Percentiles rank a stretch among this genome's conserved stretches.
These are phyloP conservation scores for Colletotrichum acutatum DNA, from an alignment of 2,329 filamentous ascomycete genomes.

Conservation along the genomic window DNA sequence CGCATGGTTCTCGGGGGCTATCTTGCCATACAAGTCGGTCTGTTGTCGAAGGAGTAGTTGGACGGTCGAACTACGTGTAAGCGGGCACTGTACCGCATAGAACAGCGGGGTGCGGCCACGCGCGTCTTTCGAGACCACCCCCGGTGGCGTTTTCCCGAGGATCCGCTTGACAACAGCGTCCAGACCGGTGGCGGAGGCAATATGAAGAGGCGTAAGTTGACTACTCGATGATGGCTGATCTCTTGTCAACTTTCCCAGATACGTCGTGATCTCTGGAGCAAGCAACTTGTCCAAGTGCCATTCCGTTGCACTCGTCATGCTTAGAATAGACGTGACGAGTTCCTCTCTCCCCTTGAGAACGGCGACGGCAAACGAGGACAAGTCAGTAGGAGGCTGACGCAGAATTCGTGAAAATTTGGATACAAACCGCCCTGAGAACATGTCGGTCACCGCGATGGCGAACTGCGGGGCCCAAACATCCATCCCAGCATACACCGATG, in stretches of 20 bases:
- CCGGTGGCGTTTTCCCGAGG: neutral
- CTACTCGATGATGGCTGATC: neutral
- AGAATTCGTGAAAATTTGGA: neutral
- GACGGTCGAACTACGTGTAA: neutral
- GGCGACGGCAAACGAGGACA: neutral
- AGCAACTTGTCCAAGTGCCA: too few species aligned
- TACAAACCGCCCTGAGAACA: neutral
- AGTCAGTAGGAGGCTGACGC: neutral
- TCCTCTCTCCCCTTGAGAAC: neutral
- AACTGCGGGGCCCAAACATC: constrained; percentile 4
- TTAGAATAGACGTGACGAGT: neutral
- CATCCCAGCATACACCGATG: neutral
- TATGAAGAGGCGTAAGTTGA: neutral
- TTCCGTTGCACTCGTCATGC: too few species aligned
- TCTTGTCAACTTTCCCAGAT: too few species aligned
- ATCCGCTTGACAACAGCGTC: constrained; percentile 2
- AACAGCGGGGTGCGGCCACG: neutral
- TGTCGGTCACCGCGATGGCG: neutral
- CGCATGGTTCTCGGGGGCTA: too few species aligned
- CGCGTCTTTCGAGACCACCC: neutral
- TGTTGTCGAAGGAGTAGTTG: neutral
- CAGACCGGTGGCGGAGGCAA: neutral
- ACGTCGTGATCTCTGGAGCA: too few species aligned
- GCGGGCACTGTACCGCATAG: constrained; percentile 1
- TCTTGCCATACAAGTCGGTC: too few species aligned